A percentile compares a stretch with the other conserved stretches of the same genome.
These are phyloP conservation scores for Chamaenerion angustifolium DNA, from an alignment of 345 rosid genomes.

Conservation along the genomic window DNA sequence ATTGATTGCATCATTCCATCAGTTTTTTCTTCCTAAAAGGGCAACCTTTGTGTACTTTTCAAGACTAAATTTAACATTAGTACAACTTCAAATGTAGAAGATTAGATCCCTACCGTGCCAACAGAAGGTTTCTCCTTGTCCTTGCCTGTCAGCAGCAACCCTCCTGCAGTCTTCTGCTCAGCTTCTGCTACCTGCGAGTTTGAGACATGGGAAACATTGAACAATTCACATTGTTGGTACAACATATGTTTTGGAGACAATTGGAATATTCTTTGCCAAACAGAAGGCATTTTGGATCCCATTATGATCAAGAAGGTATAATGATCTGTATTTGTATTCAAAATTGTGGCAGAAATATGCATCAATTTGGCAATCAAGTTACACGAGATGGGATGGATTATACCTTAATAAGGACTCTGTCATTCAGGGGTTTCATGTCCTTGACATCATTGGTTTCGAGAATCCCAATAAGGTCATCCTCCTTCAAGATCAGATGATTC, in stretches of 20 bases:
- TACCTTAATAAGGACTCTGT: conserved; percentile 82
- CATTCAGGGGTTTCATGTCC: conserved; percentile 88
- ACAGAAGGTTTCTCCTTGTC: conserved; percentile 89
- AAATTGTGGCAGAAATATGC: background rate
- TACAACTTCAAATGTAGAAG: too few species aligned
- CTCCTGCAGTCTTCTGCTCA: conserved; percentile 92
- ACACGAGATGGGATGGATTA: background rate
- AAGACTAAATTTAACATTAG: too few species aligned
- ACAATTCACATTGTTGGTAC: too few species aligned
- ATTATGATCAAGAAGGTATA: too few species aligned
- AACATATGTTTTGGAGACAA: background rate
- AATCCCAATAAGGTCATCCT: conserved; percentile 84
- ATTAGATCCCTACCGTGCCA: conserved; percentile 36
- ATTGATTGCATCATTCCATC: too few species aligned
- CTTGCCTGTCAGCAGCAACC: conserved; percentile 69
- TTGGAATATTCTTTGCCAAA: background rate
- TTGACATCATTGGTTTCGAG: conserved; percentile 82
- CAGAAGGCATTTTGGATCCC: too few species aligned
- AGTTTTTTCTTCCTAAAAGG: too few species aligned
- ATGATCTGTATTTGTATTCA: background rate
- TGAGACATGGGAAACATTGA: background rate
- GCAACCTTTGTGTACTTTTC: too few species aligned
- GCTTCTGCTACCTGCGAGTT: conserved; percentile 67
- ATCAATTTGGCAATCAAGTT: background rate
- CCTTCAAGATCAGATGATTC: conserved; percentile 74